Conservation (phyloP, 352 stramenopile species). For the Phytopythium litorale region DNA sequence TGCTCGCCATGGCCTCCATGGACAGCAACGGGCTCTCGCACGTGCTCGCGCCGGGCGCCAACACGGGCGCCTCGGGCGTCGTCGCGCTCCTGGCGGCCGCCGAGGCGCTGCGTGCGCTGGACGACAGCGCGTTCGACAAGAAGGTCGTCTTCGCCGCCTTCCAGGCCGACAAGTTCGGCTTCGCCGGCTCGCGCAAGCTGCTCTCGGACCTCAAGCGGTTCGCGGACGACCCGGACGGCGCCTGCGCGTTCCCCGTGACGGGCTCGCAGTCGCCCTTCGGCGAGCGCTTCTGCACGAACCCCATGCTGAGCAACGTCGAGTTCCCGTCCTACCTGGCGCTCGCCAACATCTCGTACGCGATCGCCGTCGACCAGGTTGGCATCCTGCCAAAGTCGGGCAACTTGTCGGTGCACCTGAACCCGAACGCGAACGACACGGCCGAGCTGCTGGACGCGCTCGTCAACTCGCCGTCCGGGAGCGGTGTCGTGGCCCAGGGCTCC, state of each 20-base stretch:
- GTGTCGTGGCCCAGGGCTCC: constrained; percentile 25
- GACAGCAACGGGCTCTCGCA: constrained; percentile 70
- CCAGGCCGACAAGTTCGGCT: constrained; percentile 78
- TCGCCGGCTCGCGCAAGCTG: constrained; percentile 79
- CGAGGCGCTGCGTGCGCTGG: constrained; percentile 61
- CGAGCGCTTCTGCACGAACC: constrained; percentile 59
- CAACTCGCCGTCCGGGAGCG: constrained; percentile 38
- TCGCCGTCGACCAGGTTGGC: constrained; percentile 78
- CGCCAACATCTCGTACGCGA: constrained; percentile 57
- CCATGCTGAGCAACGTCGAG: constrained; percentile 58
- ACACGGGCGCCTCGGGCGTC: constrained; percentile 67
- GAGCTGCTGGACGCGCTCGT: constrained; percentile 48
- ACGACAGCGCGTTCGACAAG: constrained; percentile 60
- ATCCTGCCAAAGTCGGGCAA: constrained; percentile 44
- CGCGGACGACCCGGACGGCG: constrained; percentile 33
- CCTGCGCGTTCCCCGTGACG: constrained; percentile 44
- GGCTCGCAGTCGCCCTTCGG: constrained; percentile 52
- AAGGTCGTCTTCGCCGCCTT: constrained; percentile 81
- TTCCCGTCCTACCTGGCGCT: constrained; percentile 54
- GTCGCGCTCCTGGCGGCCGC: constrained; percentile 72
- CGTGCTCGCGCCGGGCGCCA: constrained; percentile 64
- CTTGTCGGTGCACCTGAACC: constrained; percentile 72
- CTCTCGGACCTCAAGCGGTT: constrained; percentile 61
- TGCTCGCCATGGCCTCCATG: constrained; percentile 79
- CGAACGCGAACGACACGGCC: constrained; percentile 34